Conservation (phyloP, 441 rosid species). For the Raphanus hybrid region DNA sequence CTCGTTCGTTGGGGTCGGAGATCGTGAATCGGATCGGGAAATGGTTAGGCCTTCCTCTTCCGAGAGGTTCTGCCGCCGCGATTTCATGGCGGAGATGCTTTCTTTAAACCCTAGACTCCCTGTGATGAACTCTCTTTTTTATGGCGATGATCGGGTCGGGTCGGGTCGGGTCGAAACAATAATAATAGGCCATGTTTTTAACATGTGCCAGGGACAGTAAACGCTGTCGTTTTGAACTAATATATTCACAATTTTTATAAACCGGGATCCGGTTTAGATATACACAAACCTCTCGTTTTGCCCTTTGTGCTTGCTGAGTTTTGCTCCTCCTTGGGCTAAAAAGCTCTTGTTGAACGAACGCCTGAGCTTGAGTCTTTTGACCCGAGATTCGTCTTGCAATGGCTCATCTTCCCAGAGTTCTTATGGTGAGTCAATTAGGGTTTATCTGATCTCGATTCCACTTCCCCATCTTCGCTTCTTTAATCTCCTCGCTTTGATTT, state of each 20-base stretch:
- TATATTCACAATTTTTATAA: too few species aligned
- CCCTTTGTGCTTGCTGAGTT: too few species aligned
- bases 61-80: neutral
- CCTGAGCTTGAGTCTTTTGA: constrained; percentile 21
- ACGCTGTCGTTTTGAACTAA: neutral
- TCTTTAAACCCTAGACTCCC: neutral
- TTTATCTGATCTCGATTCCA: neutral
- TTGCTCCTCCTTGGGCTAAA: too few species aligned
- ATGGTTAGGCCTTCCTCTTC: neutral
- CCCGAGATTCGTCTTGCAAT: constrained; percentile 33
- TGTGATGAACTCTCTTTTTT: neutral
- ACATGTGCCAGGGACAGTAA: neutral
- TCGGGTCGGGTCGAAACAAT: neutral
- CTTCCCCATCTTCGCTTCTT: neutral
- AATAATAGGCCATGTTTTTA: neutral
- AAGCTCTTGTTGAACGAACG: neutral
- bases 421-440: constrained; percentile 51
- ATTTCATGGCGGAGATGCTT: neutral
- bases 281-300: neutral
- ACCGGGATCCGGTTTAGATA: too few species aligned
- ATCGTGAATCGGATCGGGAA: neutral
- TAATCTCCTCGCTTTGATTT: constrained; percentile 2
- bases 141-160: neutral
- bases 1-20: neutral
- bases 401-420: constrained; percentile 63